These are phyloP conservation scores for Mortierella claussenii DNA, from an alignment of 192 early-diverging fungal genomes.

Conservation along the genomic window DNA sequence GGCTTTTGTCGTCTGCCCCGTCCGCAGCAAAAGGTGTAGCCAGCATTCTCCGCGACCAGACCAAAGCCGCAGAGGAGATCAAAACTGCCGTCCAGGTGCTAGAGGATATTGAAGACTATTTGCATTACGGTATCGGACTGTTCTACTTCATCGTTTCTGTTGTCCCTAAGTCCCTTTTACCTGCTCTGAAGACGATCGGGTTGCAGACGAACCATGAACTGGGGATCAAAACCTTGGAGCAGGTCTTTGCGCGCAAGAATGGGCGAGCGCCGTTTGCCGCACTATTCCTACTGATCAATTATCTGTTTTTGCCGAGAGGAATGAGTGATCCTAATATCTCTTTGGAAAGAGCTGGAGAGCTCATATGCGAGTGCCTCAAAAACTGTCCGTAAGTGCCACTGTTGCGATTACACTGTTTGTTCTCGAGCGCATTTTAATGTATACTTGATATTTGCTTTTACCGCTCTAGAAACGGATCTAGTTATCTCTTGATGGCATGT, in stretches of 20 bases:
- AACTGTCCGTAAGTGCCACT: constrained; percentile 45
- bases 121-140: constrained; percentile 54
- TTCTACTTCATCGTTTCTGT: constrained; percentile 55
- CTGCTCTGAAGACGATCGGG: constrained; percentile 41
- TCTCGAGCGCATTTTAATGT: background rate
- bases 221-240: constrained; percentile 37
- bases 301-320: constrained; percentile 52
- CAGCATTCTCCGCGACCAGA: constrained; percentile 29
- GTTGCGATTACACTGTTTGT: background rate
- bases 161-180: constrained; percentile 45
- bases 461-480: constrained; percentile 41
- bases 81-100: constrained; percentile 41
- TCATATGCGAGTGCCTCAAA: constrained; percentile 36
- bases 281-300: constrained; percentile 49
- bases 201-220: constrained; percentile 48
- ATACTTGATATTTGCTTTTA: background rate
- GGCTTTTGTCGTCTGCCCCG: constrained; percentile 16
- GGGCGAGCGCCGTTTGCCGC: constrained; percentile 51
- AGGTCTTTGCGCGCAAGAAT: constrained; percentile 35
- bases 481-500: constrained; percentile 54
- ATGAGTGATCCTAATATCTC: constrained; percentile 44
- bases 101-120: constrained; percentile 52
- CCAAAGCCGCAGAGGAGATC: constrained; percentile 43
- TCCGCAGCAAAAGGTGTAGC: constrained; percentile 26
- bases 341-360: constrained; percentile 42